Base-by-base conservation (phyloP, 2,329 filamentous ascomycete genomes). In the Penicillium sp. region DNA sequence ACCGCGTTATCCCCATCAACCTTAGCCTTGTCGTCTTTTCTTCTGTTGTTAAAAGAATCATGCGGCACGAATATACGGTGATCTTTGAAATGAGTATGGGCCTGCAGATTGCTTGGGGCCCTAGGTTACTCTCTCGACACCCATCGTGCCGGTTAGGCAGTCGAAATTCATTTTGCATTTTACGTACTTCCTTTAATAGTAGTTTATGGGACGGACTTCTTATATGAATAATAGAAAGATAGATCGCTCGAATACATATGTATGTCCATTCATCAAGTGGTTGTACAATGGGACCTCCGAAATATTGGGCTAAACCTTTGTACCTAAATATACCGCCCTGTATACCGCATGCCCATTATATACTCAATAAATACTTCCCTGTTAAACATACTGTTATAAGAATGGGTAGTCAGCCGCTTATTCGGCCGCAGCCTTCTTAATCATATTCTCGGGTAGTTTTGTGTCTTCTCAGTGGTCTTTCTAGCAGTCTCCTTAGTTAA, bases 231-330 rank as follows among this genome's bases (percentile, higher is more conserved):
- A 32, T 19, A 15, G 8, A 17, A 31, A 33, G n/a, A 13, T 28
- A 35, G n/a, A 24, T 40, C 6, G 39, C 29, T 43, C 43, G 35
- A 53, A 55, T 6, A 17, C 17, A 2, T 1, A 17, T 17, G 17
- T 17, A 43, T 15, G 31, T 41, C 60, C 57, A 57, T 63, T 56
- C 15, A 32, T 45, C 22, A 34, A 35, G 32, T 37, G 38, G 34
- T 22, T 22, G 21, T 22, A 22, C 4, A 22, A 4, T 22, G 21
- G 21, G 21, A 5, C 21, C 21, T 21, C 21, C 21, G 21, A 21
- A 21, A 21, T 21, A 21, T 21, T 21, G 21, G 21, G 21, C 21
- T 21, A 21, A 21, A 21, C 21, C 21, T 21, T 17, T 17, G 17
- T 17, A 17, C 17, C 21, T 22, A 22, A 5, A 22, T 22, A 22